phyloP scores from a whole-genome alignment of 2,329 filamentous ascomycete species.

The Cordyceps tenuipes region DNA sequence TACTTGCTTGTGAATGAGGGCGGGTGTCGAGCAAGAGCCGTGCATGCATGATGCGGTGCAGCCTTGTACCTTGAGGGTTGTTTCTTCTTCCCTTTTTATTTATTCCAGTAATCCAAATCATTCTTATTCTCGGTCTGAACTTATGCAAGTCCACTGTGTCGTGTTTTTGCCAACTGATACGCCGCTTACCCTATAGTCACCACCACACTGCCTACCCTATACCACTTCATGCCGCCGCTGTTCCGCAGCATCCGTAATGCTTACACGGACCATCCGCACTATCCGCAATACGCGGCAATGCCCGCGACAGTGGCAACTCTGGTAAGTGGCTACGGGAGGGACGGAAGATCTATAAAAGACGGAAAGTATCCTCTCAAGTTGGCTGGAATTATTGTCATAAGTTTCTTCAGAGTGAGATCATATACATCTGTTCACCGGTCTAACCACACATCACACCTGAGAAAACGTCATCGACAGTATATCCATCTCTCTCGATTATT shows the following conservation, averaged over 20 bases:
- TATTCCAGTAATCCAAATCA: too few relatives aligned
- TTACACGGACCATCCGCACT: neutral
- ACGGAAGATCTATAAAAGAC: neutral
- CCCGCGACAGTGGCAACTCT: neutral
- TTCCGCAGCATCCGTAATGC: neutral
- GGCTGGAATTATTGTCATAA: neutral
- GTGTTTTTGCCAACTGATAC: neutral
- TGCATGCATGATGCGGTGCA: too few relatives aligned
- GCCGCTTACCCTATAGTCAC: too few relatives aligned
- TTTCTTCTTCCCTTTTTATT: too few relatives aligned
- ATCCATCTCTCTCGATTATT: neutral
- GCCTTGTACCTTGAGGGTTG: too few relatives aligned
- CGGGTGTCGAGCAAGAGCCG: too few relatives aligned
- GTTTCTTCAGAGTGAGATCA: neutral
- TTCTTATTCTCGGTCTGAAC: too few relatives aligned
- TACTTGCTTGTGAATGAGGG: neutral
- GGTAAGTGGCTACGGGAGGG: neutral
- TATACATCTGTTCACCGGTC: neutral
- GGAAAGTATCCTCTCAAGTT: neutral
- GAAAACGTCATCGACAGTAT: neutral
- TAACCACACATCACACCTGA: too few relatives aligned
- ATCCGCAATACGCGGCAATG: constrained; percentile 10
- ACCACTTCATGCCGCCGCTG: too few relatives aligned
- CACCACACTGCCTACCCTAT: too few relatives aligned
- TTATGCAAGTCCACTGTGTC: neutral